Base-by-base conservation (phyloP, 345 rosid species). In the Cardamine occulta region DNA sequence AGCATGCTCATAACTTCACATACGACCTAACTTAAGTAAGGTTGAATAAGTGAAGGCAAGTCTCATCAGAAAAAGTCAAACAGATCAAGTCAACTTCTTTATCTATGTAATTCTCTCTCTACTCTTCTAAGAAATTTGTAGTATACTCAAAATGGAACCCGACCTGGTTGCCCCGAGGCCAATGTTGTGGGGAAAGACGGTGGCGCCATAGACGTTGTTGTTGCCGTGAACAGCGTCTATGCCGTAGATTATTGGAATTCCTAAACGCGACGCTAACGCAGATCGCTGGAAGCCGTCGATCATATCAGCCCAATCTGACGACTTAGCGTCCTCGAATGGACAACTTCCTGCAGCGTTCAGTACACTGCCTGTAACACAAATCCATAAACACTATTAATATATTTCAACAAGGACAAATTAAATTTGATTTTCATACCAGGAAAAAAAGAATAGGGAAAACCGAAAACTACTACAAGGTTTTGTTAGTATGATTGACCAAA, bases 151-250 rank as follows among this genome's bases (percentile, higher is more conserved):
- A 71, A 56, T 19, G 15, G 13, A 29, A 70, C 40, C 47, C 19
- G 29, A 93, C 98, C 97, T 87, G 45, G 96, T 86, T 53, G 96
- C 95, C 67, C 98, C 97, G 65, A 94, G 95, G 49, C 84, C 87
- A 64, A 94, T 68, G 68, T 94, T 94, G 74, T 91, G 97, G 60
- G 93, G 95, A 74, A 89, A 94, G 48, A 94, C 75, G 12, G 98
- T 94, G 80, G 95, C 88, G 40, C 94, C 97, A 59, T 88, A 89
- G 65, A 94, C 82, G 31, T 73, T 80, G 70, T 85, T 87, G 76
- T 93, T 89, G 17, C 98, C 98, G 68, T 93, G 98, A 68, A 93
- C 97, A 6, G 98, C 98, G 86, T 94, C 98, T 37, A 80, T 84
- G 79, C 96, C 95, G 68, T 94, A 91, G 9, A 94, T 82, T 6